A percentile compares a stretch with the other conserved stretches of the same genome.
Conservation (phyloP, 192 early-diverging fungal species). For the Backusella luteola region DNA sequence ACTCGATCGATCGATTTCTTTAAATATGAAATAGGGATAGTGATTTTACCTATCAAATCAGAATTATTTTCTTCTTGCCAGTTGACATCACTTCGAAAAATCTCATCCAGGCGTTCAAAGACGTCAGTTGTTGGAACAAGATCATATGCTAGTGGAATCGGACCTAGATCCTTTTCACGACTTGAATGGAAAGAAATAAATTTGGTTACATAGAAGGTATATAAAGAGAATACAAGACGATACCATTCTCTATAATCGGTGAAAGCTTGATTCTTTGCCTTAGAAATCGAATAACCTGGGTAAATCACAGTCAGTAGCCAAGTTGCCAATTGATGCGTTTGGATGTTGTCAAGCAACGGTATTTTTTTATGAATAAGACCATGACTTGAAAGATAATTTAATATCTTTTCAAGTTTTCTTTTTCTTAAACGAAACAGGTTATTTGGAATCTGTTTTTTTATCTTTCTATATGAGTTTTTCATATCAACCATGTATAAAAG, state of each 20-base stretch:
- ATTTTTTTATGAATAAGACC: constrained; percentile 3
- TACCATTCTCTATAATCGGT: constrained; percentile 11
- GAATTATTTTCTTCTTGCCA: background rate
- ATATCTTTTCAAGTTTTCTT: constrained; percentile 12
- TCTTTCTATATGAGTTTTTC: background rate
- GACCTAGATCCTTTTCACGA: constrained; percentile 4
- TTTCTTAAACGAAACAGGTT: constrained; percentile 12
- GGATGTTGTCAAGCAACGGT: constrained; percentile 1
- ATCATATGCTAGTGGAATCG: constrained; percentile 5
- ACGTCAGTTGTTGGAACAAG: constrained; percentile 6
- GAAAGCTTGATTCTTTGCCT: constrained; percentile 11
- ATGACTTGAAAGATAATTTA: background rate
- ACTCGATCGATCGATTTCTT: background rate
- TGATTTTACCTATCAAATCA: background rate
- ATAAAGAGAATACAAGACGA: background rate
- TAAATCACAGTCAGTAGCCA: background rate
- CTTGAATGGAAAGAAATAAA: background rate
- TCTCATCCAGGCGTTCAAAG: constrained; percentile 3
- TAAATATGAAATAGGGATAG: background rate
- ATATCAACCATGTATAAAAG: background rate
- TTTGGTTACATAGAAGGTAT: background rate
- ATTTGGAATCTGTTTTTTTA: constrained; percentile 2
- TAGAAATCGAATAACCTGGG: constrained; percentile 2
- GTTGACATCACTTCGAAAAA: background rate
- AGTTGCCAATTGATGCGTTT: constrained; percentile 6